Evolutionary conservation across 306 rosid genomes (phyloP), one percentile per base, ranked within the genome.

Genomic region (Glycine latifolia): DNA sequence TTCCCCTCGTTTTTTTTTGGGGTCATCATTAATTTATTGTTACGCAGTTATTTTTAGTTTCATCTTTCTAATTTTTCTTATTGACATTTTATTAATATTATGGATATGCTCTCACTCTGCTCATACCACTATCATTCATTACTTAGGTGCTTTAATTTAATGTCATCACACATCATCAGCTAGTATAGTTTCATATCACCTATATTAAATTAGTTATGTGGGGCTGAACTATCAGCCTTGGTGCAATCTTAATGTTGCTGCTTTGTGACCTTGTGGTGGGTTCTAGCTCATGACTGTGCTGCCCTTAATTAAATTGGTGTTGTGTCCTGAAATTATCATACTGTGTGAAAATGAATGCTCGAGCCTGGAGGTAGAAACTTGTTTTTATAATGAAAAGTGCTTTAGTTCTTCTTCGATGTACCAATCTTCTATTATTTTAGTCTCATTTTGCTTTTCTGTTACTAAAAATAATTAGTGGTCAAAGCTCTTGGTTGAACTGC

Each of bases 341-440:
- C 70, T 71, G 37, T 20, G 26, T 58, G 78, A 68, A 73, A 81
- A 58, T 69, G 81, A 55, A 56, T 81, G 77, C 33, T 43, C 33
- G 52, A n/a, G 35, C 47, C 67, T 49, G 33, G 44, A 17, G 71
- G 48, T 71, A 37, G 60, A 71, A 76, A 58, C 20, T 50, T 56
- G 78, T 4, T 53, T 37, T 73, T 55, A 15, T 39, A 58, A 47
- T 72, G 35, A 43, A 9, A 50, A 72, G 4, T 63, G 63, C 0
- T 79, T 63, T 48, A 58, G 5, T 82, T 70, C 46, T 41, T 84
- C 73, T 60, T 59, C 41, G 13, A 20, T 54, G 44, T 60, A 47
- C 50, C 15, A 69, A 20, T 15, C 41, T 75, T 69, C 49, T 70
- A 35, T 73, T 26, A 65, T 73, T 11, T 71, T n/a, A 20, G 73